phyloP scores from a whole-genome alignment of 2,329 filamentous ascomycete genomes.

The Helicocarpus griseus region DNA sequence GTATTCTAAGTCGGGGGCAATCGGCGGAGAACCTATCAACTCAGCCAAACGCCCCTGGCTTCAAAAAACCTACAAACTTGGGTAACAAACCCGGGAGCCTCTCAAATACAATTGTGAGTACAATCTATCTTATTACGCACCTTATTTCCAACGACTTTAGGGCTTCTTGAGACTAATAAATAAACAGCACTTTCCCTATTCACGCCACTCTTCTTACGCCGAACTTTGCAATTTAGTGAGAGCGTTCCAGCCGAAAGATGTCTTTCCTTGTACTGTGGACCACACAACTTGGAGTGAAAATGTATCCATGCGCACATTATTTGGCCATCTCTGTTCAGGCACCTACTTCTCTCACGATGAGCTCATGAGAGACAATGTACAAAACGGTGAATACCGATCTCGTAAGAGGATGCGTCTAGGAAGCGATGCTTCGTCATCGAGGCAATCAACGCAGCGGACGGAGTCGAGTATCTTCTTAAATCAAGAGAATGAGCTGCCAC shows the following conservation, averaged over 20 bases:
- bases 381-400: constrained; percentile 10
- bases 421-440: constrained; percentile 8
- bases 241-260: constrained; percentile 60
- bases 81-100: constrained; percentile 8
- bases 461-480: neutral
- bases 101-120: constrained; percentile 27
- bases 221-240: constrained; percentile 65
- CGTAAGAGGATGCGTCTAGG: constrained; percentile 6
- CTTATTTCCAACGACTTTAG: neutral
- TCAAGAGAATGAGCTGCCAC: neutral
- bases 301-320: constrained; percentile 58
- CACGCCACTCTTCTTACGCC: constrained; percentile 75
- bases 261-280: constrained; percentile 74
- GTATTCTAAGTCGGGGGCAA: constrained; percentile 20
- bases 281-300: constrained; percentile 51
- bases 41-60: neutral
- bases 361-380: constrained; percentile 42
- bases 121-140: neutral
- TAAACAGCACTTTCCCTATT: constrained; percentile 64
- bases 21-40: neutral
- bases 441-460: constrained; percentile 9
- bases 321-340: constrained; percentile 58
- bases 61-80: neutral
- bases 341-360: constrained; percentile 55
- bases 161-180: neutral